Base-by-base conservation (phyloP, 2,329 filamentous ascomycete species). In the Apiospora saccharicola region DNA sequence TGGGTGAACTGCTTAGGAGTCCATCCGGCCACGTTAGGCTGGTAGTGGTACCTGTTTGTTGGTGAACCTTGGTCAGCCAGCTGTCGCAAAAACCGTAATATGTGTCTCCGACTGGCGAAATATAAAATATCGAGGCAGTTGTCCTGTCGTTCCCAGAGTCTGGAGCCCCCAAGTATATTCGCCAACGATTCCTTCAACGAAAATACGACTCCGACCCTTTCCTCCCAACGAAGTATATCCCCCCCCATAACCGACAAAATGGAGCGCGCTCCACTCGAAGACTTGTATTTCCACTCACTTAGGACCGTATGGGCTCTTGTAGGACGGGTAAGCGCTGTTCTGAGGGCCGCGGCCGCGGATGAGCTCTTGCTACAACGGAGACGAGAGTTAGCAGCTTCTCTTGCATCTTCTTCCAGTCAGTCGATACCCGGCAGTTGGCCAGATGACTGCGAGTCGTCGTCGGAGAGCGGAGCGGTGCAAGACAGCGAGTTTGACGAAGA, bases 291-390 rank as follows among this genome's bases (percentile, higher is more conserved):
- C 81, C 81, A 83, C 86, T 84, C 89, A 92, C 90, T 91, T 92
- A 70, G 90, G 90, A 80, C 89, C 90, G 81, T 90, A 91, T 76
- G 86, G 84, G 84, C 89, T 91, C 84, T 87, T 88, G 86, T 90
- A 92, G 74, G 81, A 76, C 67, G 82, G 80, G 75, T 76, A 80
- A 75, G 30, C 34, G 30, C 19, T 14, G 57, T 37, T 64, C 57
- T 64, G 57, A 34, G 51, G 53, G 53, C 53, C 53, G 26, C 53
- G 53, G 53, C 53, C 53, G 19, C 53, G 53, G 53, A 61, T 34
- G 30, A 61, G 53, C 22, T 61, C 53, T 61, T 61, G 53, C 53
- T 61, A 37, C 30, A 61, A 8, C 34, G 19, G 34, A 64, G 57
- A 41, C 37, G 7, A 64, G 19, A 14, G 57, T 64, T 14, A 64